These are phyloP conservation scores for Moniliophthora roreri DNA, from an alignment of 1,284 basidiomycete genomes.

Conservation along the genomic window DNA sequence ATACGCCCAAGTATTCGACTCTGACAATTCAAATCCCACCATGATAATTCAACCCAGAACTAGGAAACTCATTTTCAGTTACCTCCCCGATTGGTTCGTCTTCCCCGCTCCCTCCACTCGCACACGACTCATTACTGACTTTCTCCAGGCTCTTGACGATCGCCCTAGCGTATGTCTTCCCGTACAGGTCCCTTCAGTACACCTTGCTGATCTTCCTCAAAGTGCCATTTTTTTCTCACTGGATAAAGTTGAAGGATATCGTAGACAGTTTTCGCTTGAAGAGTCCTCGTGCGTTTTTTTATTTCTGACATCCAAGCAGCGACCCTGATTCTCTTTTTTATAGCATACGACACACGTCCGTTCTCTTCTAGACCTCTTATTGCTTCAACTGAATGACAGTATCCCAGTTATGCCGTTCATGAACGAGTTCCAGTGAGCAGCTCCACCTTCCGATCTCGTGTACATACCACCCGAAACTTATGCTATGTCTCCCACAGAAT, in stretches of 20 bases:
- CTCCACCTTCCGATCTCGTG: constrained; percentile 1
- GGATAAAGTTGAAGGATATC: constrained; percentile 76
- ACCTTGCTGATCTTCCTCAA: constrained; percentile 11
- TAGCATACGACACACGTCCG: constrained; percentile 60
- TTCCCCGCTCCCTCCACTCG: constrained; percentile 1
- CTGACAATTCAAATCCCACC: neutral
- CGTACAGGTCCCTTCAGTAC: neutral
- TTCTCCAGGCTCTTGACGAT: constrained; percentile 65
- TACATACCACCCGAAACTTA: constrained; percentile 1
- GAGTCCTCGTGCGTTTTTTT: constrained; percentile 65
- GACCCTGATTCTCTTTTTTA: constrained; percentile 8
- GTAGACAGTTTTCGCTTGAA: constrained; percentile 79
- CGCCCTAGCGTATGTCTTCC: constrained; percentile 58
- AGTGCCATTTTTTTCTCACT: constrained; percentile 72
- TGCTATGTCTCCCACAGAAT: constrained; percentile 33
- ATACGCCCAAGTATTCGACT: neutral
- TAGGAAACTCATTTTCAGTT: constrained; percentile 53
- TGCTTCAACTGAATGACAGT: constrained; percentile 16
- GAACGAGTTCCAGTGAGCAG: constrained; percentile 79
- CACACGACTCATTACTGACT: constrained; percentile 2
- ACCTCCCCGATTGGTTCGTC: constrained; percentile 72
- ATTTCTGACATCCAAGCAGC: neutral
- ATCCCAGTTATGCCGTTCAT: constrained; percentile 71
- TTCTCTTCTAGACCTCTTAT: constrained; percentile 9
- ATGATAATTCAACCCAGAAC: constrained; percentile 24